These are phyloP conservation scores for Geranomyces variabilis DNA, from an alignment of 192 early-diverging fungal species.

Conservation along the genomic window DNA sequence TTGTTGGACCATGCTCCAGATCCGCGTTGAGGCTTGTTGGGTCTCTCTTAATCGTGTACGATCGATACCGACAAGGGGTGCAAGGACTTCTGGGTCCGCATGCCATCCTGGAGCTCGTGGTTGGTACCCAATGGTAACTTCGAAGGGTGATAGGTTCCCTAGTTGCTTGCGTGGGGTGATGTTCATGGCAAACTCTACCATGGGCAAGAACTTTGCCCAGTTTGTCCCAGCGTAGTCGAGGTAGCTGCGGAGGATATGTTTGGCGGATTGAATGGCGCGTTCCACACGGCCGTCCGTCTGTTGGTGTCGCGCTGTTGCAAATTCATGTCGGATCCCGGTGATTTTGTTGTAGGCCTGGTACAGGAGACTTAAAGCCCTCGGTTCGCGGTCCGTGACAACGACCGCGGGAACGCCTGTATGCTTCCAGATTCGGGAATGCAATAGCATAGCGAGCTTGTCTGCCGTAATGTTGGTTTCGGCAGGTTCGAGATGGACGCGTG, in stretches of 20 bases:
- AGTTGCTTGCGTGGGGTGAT: background rate
- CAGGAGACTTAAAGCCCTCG: background rate
- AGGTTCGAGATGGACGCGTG: background rate
- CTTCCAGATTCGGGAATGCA: background rate
- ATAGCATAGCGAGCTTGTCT: background rate
- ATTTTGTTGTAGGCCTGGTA: background rate
- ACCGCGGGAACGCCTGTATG: slow-evolving; percentile 1
- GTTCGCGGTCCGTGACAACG: background rate
- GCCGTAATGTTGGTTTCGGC: background rate
- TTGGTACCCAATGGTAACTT: background rate
- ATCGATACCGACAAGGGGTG: background rate
- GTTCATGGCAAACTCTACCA: slow-evolving; percentile 10
- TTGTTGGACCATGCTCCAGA: slow-evolving; percentile 17
- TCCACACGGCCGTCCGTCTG: background rate
- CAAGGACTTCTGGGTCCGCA: background rate
- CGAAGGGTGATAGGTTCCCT: slow-evolving; percentile 3
- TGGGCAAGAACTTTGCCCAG: slow-evolving; percentile 4
- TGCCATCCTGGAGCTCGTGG: background rate
- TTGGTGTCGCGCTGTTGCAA: slow-evolving; percentile 19
- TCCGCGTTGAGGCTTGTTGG: background rate
- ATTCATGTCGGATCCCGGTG: background rate
- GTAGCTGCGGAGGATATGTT: background rate
- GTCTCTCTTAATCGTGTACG: background rate
- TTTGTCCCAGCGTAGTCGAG: slow-evolving; percentile 10
- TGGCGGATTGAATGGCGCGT: background rate